Percentiles rank a stretch among this genome's conserved stretches.
Conservation (phyloP, 257 asterid genomes). For the Osmanthus fragrans region DNA sequence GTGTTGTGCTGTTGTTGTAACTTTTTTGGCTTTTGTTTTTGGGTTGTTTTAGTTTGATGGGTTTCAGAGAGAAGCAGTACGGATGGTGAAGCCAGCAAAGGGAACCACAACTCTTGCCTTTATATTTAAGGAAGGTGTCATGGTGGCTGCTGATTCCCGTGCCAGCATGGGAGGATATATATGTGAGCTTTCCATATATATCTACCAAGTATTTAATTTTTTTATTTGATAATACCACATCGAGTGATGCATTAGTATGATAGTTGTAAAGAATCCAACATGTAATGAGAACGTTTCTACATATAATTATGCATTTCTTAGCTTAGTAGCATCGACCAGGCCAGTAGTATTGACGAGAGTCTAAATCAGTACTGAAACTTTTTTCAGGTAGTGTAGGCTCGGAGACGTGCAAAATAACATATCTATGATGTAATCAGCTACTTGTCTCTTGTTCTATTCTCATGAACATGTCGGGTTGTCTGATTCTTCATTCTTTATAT, state of each 20-base stretch:
- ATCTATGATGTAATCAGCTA: background rate
- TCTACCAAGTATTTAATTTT: background rate
- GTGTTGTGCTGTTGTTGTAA: background rate
- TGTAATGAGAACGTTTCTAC: background rate
- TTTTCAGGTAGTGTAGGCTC: no score
- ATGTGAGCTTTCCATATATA: slow-evolving; percentile 47
- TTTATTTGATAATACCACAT: background rate
- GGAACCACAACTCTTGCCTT: slow-evolving; percentile 89
- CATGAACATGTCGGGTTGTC: background rate
- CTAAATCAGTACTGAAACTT: no score
- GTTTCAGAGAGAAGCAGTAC: slow-evolving; percentile 82
- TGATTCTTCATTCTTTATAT: background rate
- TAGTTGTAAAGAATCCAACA: background rate
- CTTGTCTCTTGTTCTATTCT: background rate
- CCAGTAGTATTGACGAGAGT: no score
- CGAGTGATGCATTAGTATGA: background rate
- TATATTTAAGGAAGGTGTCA: slow-evolving; percentile 88
- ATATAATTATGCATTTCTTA: background rate
- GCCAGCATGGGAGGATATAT: slow-evolving; percentile 99
- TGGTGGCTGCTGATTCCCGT: slow-evolving; percentile 93
- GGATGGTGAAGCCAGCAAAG: slow-evolving; percentile 96
- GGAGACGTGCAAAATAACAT: no score
- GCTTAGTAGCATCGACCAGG: background rate
- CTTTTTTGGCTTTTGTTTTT: background rate
- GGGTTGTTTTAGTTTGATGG: slow-evolving; percentile 70